Conservation (phyloP, 2,329 filamentous ascomycete genomes). For the Nothophaeocryptopus gaeumannii region DNA sequence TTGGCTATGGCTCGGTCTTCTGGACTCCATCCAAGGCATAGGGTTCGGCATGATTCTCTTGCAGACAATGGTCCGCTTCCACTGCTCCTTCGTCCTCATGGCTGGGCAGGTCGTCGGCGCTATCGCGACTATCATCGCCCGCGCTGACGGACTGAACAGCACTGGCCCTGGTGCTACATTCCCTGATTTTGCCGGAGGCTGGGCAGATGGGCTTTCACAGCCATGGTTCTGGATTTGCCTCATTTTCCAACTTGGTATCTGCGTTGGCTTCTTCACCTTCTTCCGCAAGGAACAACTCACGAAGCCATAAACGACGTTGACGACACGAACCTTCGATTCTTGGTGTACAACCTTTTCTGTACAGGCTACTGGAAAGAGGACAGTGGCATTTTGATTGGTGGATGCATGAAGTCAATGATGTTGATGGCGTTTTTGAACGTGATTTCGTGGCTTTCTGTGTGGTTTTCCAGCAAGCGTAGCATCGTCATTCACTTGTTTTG, state of each 20-base stretch:
- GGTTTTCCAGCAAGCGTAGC: slow-evolving; percentile 8
- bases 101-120: slow-evolving; percentile 62
- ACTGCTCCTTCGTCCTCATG: slow-evolving; percentile 62
- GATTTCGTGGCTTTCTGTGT: slow-evolving; percentile 3
- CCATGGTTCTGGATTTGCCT: slow-evolving; percentile 62
- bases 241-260: slow-evolving; percentile 57
- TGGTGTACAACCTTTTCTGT: slow-evolving; percentile 13
- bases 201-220: slow-evolving; percentile 47
- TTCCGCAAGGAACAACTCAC: slow-evolving; percentile 59
- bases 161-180: slow-evolving; percentile 62
- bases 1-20: slow-evolving; percentile 66
- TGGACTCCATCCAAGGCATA: slow-evolving; percentile 64
- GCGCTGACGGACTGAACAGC: slow-evolving; percentile 59
- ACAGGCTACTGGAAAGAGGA: slow-evolving; percentile 14
- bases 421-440: slow-evolving; percentile 15
- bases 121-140: slow-evolving; percentile 59
- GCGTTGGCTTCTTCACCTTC: slow-evolving; percentile 56
- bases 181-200: slow-evolving; percentile 56
- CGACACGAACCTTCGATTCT: slow-evolving; percentile 12
- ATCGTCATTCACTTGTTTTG: slow-evolving; percentile 1
- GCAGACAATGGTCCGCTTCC: slow-evolving; percentile 58
- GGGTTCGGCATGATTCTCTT: slow-evolving; percentile 67
- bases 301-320: slow-evolving; percentile 43
- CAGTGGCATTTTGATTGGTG: slow-evolving; percentile 1
- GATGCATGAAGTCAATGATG: slow-evolving; percentile 20